Percentiles rank a stretch among this genome's conserved stretches.
phyloP scores from a whole-genome alignment of 345 rosid genomes.

The Erysimum cheiranthoides region DNA sequence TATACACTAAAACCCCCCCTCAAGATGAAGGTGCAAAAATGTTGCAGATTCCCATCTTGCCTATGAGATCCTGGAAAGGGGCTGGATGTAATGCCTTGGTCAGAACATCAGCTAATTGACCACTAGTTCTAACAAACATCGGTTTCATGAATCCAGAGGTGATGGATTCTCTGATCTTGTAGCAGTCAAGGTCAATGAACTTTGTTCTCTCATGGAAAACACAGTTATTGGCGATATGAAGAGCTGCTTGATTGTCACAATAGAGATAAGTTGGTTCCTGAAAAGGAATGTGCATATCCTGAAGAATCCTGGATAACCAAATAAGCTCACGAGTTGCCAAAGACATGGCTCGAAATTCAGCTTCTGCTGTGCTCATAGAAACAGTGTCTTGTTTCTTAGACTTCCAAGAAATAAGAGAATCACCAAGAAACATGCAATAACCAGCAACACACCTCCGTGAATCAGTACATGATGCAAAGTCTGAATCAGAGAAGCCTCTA shows the following conservation, averaged over 20 bases:
- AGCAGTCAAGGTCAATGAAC: not conserved
- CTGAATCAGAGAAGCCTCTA: not conserved
- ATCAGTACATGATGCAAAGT: not conserved
- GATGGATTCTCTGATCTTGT: fast-evolving
- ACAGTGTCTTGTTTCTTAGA: not conserved
- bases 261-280: fast-evolving
- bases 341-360: not conserved
- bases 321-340: not conserved
- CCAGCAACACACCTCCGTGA: not conserved
- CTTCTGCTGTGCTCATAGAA: not conserved
- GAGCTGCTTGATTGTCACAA: not conserved
- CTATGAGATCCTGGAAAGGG: too few relatives aligned
- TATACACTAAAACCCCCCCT: too few relatives aligned
- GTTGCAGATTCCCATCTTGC: too few relatives aligned
- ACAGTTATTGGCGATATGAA: not conserved
- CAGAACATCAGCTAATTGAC: too few relatives aligned
- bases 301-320: not conserved
- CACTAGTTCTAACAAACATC: too few relatives aligned
- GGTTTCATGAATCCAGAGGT: too few relatives aligned
- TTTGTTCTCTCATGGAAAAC: not conserved
- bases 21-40: too few relatives aligned
- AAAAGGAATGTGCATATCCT: not conserved
- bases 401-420: not conserved
- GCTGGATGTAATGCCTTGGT: too few relatives aligned
- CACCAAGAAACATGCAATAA: not conserved